Evolutionary conservation across 192 early-diverging fungal species (phyloP), one percentile per base, ranked within the genome.

Genomic region (Gryganskiella cystojenkinii): DNA sequence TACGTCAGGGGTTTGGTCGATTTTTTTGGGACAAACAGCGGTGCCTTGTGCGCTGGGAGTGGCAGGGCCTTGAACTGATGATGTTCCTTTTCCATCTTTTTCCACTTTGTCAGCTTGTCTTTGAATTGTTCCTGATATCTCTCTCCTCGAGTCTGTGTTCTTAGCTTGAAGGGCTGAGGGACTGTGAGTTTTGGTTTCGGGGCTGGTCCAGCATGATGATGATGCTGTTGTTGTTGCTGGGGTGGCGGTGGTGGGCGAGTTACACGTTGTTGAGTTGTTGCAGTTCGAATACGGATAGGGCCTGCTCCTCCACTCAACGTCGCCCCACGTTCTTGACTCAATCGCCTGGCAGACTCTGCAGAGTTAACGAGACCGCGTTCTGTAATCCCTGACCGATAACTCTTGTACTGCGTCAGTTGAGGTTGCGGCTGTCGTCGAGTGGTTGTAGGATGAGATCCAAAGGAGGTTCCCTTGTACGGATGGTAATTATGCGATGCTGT

Each of bases 91-190:
- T 83, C 81, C 20, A 71, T 71, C 35, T 75, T 55, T 52, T 62
- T 67, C 81, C 81, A 83, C 27, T 50, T 60, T 25, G 70, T 71
- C 22, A 87, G 67, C 51, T 82, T 79, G 56, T 80, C 64, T 22
- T 76, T 52, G 31, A 87, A 81, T 31, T 72, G 49, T 24, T 74
- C 61, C 52, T 83, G 80, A 43, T 86, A 59, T 28, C 67, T 56
- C 30, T 71, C 68, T 3, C 85, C 83, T 49, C 89, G 68, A n/a
- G 73, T 28, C 51, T 87, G 81, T 9, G 90, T 89, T 20, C 51
- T 66, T 22, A 92, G 81, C 11, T 62, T 62, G 73, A 91, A 92
- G 0, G 91, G 90, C 31, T 82, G 52, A 2, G 91, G 90, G 31
- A 89, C 50, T 13, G 90, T 92, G 5, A 80, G 20, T 3, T 72